Base-by-base conservation (phyloP, 441 rosid species). In the Adansonia madagascariensis region DNA sequence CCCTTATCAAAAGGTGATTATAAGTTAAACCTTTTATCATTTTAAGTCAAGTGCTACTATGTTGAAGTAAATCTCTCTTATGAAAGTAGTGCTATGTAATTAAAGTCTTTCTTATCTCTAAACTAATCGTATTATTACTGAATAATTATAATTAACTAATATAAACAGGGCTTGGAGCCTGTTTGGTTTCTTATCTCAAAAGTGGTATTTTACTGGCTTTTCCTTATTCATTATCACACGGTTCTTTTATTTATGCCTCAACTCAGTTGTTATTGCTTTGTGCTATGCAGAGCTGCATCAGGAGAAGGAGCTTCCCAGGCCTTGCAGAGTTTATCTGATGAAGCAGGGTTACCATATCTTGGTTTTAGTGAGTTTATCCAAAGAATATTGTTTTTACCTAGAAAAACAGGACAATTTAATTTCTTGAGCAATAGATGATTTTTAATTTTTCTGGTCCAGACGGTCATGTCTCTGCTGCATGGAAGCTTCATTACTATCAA, bases 401-500 rank as follows among this genome's bases (percentile, higher is more conserved):
- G 27, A n/a, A 8, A 73, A 44, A 57, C 24, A 3, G 31, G 66
- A 56, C 57, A 77, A 49, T 76, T 49, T 59, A 64, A 80, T 64
- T 55, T 76, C 10, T 35, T 59, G 46, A 22, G 43, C 27, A 14
- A 76, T 74, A 44, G 56, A 65, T 76, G 59, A 52, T 39, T 75
- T 63, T 78, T 27, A 61, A 27, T 14, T 79, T 75, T 80, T 31
- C 22, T 73, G 72, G 77, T 56, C 46, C 90, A 88, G 98, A 86
- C 85, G 89, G 86, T 84, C 80, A 77, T 39, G 84, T 71, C 71
- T 81, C 85, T 82, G 92, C 91, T 22, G 83, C 86, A 27, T 94
- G 98, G 99, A 97, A 91, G 88, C 97, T 94, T 90, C 92, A 89
- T 76, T 97, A 94, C 88, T 97, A 91, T 83, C 94, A 97, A 80